Evolutionary conservation across 2,329 filamentous ascomycete species (phyloP), one percentile per base, ranked within the genome.

Genomic region (Phoma sp.): DNA sequence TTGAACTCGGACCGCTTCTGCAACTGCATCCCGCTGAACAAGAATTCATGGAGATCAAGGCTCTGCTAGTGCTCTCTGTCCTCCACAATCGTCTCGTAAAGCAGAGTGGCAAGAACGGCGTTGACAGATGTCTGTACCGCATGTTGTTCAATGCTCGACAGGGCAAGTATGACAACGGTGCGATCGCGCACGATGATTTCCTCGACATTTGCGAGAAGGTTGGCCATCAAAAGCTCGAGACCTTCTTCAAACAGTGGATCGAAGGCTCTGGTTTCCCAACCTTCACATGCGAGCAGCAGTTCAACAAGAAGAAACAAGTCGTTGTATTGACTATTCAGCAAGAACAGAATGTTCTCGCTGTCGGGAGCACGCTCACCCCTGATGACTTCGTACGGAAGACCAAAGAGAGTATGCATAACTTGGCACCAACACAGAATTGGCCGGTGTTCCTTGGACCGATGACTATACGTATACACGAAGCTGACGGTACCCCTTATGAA

Each of bases 391-490:
- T 96, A 77, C 85, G 91, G 48, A 89, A 95, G 61, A 85, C 93
- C 51, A 90, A 96, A 64, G 93, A 98, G 74, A 85, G 89, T 42
- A 82, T 86, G 7, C 82, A 87, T 57, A 84, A 84, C 29, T 83
- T 96, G 32, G 86, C 86, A 52, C 83, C 86, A 13, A 88, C 86
- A 11, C 83, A 86, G 47, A 78, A 91, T 13, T 90, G 91, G 60
- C 84, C 87, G n/a, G 83, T 91, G 1, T 98, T 98, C 67, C 95
- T 92, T 45, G 95, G 95, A 0, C 93, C 95, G 0, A 96, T 99
- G 90, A 99, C 95, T 0, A 93, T 99, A 59, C 84, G 95, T 29
- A 97, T 99, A 59, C 95, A 99, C 76, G 95, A 99, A 78, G 95
- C 95, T 23, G 96, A 99, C 69, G 95, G 95, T 8, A 98, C 95